Percentiles rank a stretch among this genome's conserved stretches.
Evolutionary conservation across 371 early-diverging fungal genomes (phyloP).

Genomic region (Phascolomyces articulosus): DNA sequence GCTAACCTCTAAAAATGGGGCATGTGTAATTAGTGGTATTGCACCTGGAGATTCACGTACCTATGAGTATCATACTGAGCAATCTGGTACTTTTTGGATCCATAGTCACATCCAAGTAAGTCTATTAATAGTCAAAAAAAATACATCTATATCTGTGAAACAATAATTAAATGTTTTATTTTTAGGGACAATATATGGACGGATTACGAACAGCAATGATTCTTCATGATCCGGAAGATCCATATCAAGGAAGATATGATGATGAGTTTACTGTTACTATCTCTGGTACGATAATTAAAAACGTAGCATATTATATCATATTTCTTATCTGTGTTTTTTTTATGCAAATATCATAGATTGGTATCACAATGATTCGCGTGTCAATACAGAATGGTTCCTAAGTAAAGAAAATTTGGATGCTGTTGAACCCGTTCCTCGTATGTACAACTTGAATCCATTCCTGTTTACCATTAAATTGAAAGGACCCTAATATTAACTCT

Average conservation of each 20-base stretch:
- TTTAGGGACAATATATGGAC: slow-evolving; percentile 73
- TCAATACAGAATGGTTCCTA: slow-evolving; percentile 47
- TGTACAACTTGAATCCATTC: no score
- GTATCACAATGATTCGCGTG: slow-evolving; percentile 54
- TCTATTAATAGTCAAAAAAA: not conserved
- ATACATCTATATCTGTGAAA: not conserved
- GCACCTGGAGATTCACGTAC: slow-evolving; percentile 57
- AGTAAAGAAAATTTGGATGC: slow-evolving; percentile 55
- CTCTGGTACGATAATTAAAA: slow-evolving; percentile 28
- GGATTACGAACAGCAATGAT: slow-evolving; percentile 77
- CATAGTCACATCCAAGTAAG: slow-evolving; percentile 60
- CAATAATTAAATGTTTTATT: not conserved
- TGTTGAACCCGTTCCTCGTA: slow-evolving; percentile 39
- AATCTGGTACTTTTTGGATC: slow-evolving; percentile 79
- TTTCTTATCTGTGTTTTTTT: no score
- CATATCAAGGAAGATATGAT: slow-evolving; percentile 56
- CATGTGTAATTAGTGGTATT: slow-evolving; percentile 28
- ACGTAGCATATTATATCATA: no score
- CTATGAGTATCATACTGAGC: slow-evolving; percentile 63
- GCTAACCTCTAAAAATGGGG: no score
- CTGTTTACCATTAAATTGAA: no score
- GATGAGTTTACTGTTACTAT: slow-evolving; percentile 64
- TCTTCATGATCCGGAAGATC: slow-evolving; percentile 56
- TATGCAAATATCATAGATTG: no score
- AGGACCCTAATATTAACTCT: no score